A percentile compares a stretch with the other conserved stretches of the same genome.
phyloP scores from a whole-genome alignment of 176 grass and related monocot genomes.

The Urochloa ruziziensis region DNA sequence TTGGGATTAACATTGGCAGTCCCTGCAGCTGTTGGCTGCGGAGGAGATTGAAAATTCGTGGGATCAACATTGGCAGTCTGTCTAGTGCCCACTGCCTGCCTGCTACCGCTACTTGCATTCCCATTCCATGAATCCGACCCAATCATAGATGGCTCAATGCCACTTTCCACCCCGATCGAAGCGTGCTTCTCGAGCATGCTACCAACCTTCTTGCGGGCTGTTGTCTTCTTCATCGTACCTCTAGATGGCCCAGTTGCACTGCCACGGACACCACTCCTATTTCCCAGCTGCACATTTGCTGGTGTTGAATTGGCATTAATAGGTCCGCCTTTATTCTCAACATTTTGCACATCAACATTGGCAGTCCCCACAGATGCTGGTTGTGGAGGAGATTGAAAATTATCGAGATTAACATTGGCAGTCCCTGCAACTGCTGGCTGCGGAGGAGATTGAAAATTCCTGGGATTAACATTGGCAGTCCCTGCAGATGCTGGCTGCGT shows the following conservation, averaged over 20 bases:
- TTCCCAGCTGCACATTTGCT: background rate
- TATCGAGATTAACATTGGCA: background rate
- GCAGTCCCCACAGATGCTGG: conserved; percentile 22
- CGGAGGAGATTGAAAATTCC: background rate
- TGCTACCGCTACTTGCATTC: conserved; percentile 30
- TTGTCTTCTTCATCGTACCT: conserved; percentile 77
- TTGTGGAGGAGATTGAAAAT: background rate
- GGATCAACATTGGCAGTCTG: background rate
- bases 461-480: background rate
- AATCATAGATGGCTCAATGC: conserved; percentile 25
- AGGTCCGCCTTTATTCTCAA: conserved; percentile 4
- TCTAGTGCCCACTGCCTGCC: conserved; percentile 19
- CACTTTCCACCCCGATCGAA: conserved; percentile 24
- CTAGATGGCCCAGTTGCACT: conserved; percentile 13
- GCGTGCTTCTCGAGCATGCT: conserved; percentile 29
- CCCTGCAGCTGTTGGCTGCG: conserved; percentile 25
- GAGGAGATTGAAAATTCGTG: background rate
- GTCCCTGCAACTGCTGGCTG: conserved; percentile 30
- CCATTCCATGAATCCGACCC: background rate
- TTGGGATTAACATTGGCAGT: background rate
- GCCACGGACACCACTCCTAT: background rate
- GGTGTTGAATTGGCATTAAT: conserved; percentile 23
- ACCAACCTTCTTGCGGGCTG: conserved; percentile 79
- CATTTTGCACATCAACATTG: conserved; percentile 3
- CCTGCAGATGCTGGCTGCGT: conserved; percentile 29